Base-by-base conservation (phyloP, 345 rosid species). In the Euphorbia pulcherrima region DNA sequence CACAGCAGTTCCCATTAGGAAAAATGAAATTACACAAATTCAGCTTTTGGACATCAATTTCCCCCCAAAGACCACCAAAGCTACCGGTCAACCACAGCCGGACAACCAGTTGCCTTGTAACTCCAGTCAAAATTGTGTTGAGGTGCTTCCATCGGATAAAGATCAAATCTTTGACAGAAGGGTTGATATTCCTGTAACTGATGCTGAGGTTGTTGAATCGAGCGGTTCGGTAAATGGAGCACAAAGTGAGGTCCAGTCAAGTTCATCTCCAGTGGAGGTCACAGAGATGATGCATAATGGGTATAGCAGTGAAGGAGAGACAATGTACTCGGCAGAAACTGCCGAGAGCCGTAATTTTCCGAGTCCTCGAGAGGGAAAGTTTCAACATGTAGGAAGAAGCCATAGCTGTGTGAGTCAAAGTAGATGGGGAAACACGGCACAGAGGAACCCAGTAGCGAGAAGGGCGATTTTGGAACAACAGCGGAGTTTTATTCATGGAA, bases 261-360 rank as follows among this genome's bases (percentile, higher is more conserved):
- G 93, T 71, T 80, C 86, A 68, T 84, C 87, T 16, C 88, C 83
- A 0, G 40, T 71, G 40, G 83, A 77, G 58, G 83, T 71, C 60
- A 68, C 74, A 0, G 81, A 77, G 76, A 60, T 79, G 79, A 60
- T 79, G 80, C 80, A 81, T 70, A 65, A 79, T 21, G 88, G 83
- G 28, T 84, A 80, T 54, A 84, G 84, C 79, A 88, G 95, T 13
- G 97, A 90, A 71, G 96, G 83, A 75, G 97, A 89, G 80, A 94
- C 97, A 1, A 86, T 94, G 99, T 90, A 94, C 82, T 94, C 99
- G 13, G 99, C 95, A 7, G 99, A 90, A 81, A 93, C 99, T 67
- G 97, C 97, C 0, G 97, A 90, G 77, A 94, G 99, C 80, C 77
- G 97, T 73, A 94, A 94, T 80, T 90, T 86, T 61, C 79, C 96